These are phyloP conservation scores for Aspergillus jensenii DNA, from an alignment of 2,329 filamentous ascomycete genomes.

Conservation along the genomic window DNA sequence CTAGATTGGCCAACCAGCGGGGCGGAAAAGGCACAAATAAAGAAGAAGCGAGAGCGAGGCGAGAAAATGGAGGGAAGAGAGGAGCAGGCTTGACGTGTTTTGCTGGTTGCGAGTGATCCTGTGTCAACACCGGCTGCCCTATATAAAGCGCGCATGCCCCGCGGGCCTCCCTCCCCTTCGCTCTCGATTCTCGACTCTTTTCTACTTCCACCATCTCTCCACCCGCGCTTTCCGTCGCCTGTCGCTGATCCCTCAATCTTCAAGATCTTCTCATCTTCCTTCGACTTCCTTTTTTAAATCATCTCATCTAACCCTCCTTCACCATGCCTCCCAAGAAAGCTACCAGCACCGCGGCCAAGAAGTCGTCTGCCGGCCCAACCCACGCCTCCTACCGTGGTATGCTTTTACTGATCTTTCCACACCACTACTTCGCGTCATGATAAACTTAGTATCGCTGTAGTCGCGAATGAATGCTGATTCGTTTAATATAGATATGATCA, in stretches of 20 bases:
- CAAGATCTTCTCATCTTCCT: conserved; percentile 8
- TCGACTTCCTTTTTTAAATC: conserved; percentile 11
- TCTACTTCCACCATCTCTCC: conserved; percentile 20
- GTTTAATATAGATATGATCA: conserved; percentile 64
- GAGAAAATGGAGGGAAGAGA: conserved; percentile 14
- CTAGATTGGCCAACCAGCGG: conserved; percentile 12
- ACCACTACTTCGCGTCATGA: conserved; percentile 47
- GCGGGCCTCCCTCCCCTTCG: conserved; percentile 40
- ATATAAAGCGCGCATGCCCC: conserved; percentile 46
- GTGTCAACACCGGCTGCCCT: conserved; percentile 43
- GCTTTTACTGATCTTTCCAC: conserved; percentile 46
- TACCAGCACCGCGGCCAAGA: conserved; percentile 55
- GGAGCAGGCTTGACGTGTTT: conserved; percentile 24
- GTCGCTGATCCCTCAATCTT: conserved; percentile 17
- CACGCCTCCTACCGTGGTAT: conserved; percentile 69
- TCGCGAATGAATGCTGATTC: conserved; percentile 59
- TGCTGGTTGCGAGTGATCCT: conserved; percentile 36
- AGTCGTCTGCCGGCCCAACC: conserved; percentile 48
- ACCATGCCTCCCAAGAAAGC: conserved; percentile 68
- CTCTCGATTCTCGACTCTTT: conserved; percentile 31
- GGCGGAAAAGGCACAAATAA: conserved; percentile 11
- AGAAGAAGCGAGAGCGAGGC: conserved; percentile 12
- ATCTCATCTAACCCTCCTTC: conserved; percentile 20
- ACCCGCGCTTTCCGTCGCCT: conserved; percentile 12
- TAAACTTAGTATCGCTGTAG: conserved; percentile 38